Percentiles rank a stretch among this genome's conserved stretches.
Conservation (phyloP, 192 early-diverging fungal species). For the Borealophlyctis nickersoniae region DNA sequence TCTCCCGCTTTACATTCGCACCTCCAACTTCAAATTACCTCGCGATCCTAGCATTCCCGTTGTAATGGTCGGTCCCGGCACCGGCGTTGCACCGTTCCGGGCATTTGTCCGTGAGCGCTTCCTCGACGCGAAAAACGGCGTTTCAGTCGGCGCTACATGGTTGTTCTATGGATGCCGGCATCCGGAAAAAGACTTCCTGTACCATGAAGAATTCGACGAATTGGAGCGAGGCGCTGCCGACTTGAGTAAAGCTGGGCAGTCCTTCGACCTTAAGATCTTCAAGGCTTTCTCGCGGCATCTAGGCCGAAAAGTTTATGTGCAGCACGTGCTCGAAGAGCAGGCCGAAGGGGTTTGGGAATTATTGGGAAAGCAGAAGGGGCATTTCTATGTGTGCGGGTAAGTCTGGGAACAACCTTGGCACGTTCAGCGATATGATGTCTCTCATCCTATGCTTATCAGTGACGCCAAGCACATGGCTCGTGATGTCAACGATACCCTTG, state of each 20-base stretch:
- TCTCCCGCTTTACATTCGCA: conserved; percentile 85
- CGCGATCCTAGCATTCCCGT: conserved; percentile 72
- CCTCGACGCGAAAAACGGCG: conserved; percentile 35
- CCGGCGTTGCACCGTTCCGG: conserved; percentile 97
- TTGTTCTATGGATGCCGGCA: conserved; percentile 95
- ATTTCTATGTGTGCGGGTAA: conserved; percentile 86
- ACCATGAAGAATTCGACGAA: conserved; percentile 79
- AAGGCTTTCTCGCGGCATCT: conserved; percentile 87
- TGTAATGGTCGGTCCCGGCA: conserved; percentile 99
- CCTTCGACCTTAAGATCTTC: conserved; percentile 62
- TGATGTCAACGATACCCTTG: conserved; percentile 73
- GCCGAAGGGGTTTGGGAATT: conserved; percentile 78
- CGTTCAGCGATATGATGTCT: background rate
- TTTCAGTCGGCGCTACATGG: conserved; percentile 71
- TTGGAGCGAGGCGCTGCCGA: conserved; percentile 40
- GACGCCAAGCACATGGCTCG: conserved; percentile 97
- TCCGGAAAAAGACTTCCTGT: conserved; percentile 85
- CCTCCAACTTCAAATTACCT: conserved; percentile 89
- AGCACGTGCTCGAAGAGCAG: conserved; percentile 78
- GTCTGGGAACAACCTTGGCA: conserved; percentile 27
- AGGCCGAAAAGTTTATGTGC: conserved; percentile 91
- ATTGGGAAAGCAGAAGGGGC: conserved; percentile 68
- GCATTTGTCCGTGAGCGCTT: conserved; percentile 92
- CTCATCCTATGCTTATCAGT: conserved; percentile 31
- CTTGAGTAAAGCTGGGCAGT: no score